Evolutionary conservation across 805 yeast species (phyloP), one percentile per base, ranked within the genome.

Genomic region (Ogataea trehaloabstinens): DNA sequence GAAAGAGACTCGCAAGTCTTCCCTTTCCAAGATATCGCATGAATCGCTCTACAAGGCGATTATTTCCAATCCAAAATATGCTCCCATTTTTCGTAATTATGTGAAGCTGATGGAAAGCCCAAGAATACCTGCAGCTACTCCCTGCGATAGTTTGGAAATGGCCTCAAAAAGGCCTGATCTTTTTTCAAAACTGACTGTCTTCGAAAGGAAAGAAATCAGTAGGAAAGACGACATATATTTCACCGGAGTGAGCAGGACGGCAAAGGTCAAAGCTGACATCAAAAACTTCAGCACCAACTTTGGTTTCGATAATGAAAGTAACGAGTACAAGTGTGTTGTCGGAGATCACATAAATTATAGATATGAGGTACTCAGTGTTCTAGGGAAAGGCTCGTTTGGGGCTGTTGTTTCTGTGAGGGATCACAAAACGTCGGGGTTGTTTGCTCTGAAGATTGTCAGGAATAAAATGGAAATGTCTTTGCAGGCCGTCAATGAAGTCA

Each of bases 311-410:
- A 93, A 86, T 53, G 57, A 59, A 8, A 63, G 73, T 10, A 84
- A 86, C 3, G 84, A 85, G 52, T 81, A 84, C 51, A 63, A 66
- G 5, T 66, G 76, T 1, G 51, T 67, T 0, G 55, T 58, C 1
- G 78, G 82, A 8, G 95, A 86, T 54, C 96, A 87, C 47, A 74
- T 87, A 30, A 82, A 82, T 38, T 87, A 80, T 57, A 63, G 95
- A 20, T 88, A 82, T 54, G 80, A 84, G 48, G 77, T 86, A 4
- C 36, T 74, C 16, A 59, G 67, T 2, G 59, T 68, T 1, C 67
- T 87, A 8, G 96, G 96, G 0, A 76, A 73, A 35, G 96, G 96
- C 6, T 79, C 90, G 30, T 87, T 87, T 66, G 96, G 96, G 0
- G 78, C 77, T 37, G 96, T 88, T 2, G 64, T 84, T 5, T 68